Base-by-base conservation (phyloP, 2,329 filamentous ascomycete species). In the Fulvia fulva region DNA sequence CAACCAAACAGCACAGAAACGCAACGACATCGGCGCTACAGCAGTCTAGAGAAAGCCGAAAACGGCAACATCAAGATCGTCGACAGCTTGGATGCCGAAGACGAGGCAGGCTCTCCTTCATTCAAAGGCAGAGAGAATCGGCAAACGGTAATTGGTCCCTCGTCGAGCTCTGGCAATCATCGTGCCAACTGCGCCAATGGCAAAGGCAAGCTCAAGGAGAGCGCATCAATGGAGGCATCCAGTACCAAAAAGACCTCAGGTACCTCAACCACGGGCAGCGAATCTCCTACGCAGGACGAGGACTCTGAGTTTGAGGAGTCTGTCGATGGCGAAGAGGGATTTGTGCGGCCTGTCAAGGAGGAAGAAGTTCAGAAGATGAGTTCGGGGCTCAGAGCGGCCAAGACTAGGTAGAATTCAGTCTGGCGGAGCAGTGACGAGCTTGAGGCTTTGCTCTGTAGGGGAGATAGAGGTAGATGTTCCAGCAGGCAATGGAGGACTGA, bases 321-420 rank as follows among this genome's bases (percentile, higher is more conserved):
- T 51, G 52, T 58, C 2, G 63, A 65, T 32, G 63, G 56, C 23
- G 63, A 65, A 49, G 23, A 54, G 23, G 63, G 63, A 0, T 65
- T 65, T 45, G 60, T 63, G 8, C 22, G 57, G 23, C 47, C 58
- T 6, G 61, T 65, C 34, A 51, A 45, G 6, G 63, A 65, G 23
- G 63, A 65, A 14, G 63, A 61, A 37, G 34, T 65, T 44, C 53
- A 58, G 47, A 45, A 21, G 9, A 65, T 65, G 63, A 63, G 60
- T 43, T 57, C 56, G 47, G 55, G 57, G 26, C 47, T 63, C 57
- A 60, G 51, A 19, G 51, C 51, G 16, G 34, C n/a, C 12, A 45
- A 53, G 51, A 45, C 34, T 23, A 54, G 41, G 30, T 65, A 46
- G 41, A 14, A n/a, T 41, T n/a, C 14, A 41, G 37, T 41, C 37